Conservation (phyloP, 495 filamentous ascomycete species). For the Penicillium atrosanguineum region DNA sequence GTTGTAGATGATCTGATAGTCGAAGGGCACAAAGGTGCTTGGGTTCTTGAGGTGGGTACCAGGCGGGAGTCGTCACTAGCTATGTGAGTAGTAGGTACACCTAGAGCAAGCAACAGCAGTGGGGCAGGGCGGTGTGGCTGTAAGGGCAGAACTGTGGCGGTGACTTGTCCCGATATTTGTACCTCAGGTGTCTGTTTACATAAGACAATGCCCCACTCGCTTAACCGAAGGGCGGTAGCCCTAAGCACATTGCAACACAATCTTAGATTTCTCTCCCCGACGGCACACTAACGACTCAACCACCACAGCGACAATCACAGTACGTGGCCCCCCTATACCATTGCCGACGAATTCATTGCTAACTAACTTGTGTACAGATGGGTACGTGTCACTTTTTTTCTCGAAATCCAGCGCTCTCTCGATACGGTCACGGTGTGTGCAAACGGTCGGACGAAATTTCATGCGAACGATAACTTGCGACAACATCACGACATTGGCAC, state of each 20-base stretch:
- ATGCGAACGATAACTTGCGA: conserved; percentile 14
- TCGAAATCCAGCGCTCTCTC: conserved; percentile 22
- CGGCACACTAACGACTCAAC: conserved; percentile 46
- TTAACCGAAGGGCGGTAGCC: conserved; percentile 49
- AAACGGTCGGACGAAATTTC: conserved; percentile 19
- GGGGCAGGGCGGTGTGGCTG: background rate
- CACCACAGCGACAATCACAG: conserved; percentile 57
- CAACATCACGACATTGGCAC: background rate
- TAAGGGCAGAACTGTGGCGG: conserved; percentile 7
- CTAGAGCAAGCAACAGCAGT: background rate
- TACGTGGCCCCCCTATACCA: conserved; percentile 32
- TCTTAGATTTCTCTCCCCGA: conserved; percentile 42
- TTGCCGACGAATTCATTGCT: conserved; percentile 25
- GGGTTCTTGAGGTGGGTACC: background rate
- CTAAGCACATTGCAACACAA: conserved; percentile 50
- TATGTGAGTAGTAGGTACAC: background rate
- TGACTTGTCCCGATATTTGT: conserved; percentile 12
- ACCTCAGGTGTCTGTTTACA: conserved; percentile 2
- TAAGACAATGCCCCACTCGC: conserved; percentile 33
- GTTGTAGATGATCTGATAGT: background rate
- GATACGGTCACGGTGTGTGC: conserved; percentile 35
- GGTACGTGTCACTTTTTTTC: conserved; percentile 47
- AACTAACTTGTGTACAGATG: conserved; percentile 46
- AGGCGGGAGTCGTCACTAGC: background rate
- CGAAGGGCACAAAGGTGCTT: background rate